These are phyloP conservation scores for Chaetomiaceae sp. DNA, from an alignment of 2,329 filamentous ascomycete genomes.

Conservation along the genomic window DNA sequence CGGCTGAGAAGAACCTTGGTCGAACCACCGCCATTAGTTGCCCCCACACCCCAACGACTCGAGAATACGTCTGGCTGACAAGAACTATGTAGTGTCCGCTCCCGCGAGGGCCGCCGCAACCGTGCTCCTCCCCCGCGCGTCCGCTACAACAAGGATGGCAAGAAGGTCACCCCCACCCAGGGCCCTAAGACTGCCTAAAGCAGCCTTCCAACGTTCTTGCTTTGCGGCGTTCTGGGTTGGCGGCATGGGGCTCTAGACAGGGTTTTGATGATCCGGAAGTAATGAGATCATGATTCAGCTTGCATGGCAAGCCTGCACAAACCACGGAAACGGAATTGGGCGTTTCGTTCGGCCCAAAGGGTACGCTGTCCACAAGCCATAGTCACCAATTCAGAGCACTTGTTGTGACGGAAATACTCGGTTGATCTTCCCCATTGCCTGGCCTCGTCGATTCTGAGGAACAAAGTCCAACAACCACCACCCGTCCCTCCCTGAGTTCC, in stretches of 20 bases:
- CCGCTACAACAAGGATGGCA: slow-evolving; percentile 99
- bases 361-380: slow-evolving; percentile 20
- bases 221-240: slow-evolving; percentile 22
- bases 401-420: slow-evolving; percentile 9
- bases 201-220: slow-evolving; percentile 12
- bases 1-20: slow-evolving; percentile 42
- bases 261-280: slow-evolving; percentile 18
- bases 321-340: slow-evolving; percentile 20
- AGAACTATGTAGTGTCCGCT: slow-evolving; percentile 71
- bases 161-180: slow-evolving; percentile 94
- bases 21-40: slow-evolving; percentile 24
- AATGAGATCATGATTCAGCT: slow-evolving; percentile 24
- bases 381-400: slow-evolving; percentile 25
- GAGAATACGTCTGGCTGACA: slow-evolving; percentile 36
- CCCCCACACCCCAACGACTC: slow-evolving; percentile 12
- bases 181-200: slow-evolving; percentile 51
- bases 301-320: slow-evolving; percentile 16
- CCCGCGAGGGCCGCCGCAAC: slow-evolving; percentile 94
- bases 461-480: background rate
- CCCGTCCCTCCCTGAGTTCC: no score
- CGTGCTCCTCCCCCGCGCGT: slow-evolving; percentile 95
- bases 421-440: background rate
- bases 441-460: background rate
- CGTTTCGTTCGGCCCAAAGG: slow-evolving; percentile 14
- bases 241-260: slow-evolving; percentile 18